Conservation (phyloP, 192 early-diverging fungal genomes). For the Allomyces javanicus region DNA sequence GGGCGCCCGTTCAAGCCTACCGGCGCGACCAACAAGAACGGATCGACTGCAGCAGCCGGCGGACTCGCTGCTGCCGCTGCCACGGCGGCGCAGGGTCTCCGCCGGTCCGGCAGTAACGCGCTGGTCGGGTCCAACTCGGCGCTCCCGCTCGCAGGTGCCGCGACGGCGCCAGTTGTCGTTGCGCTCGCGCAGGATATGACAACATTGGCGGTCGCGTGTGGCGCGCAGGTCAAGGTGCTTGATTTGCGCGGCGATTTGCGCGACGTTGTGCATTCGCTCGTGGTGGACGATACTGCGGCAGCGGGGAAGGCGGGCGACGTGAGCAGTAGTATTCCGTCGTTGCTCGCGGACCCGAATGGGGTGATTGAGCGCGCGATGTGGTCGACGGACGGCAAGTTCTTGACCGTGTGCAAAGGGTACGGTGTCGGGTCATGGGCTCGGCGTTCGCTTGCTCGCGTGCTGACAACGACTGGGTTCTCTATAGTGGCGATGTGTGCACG, state of each 20-base stretch:
- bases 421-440: not conserved
- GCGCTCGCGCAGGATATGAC: too few species aligned
- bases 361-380: not conserved
- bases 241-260: not conserved
- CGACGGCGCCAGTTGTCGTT: too few species aligned
- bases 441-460: not conserved
- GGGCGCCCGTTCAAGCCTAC: not conserved
- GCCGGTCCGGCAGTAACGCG: not conserved
- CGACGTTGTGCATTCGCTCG: not conserved
- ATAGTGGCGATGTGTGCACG: not conserved
- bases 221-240: not conserved
- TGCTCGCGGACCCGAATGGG: too few species aligned
- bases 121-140: not conserved
- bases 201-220: not conserved
- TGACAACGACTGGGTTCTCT: too few species aligned
- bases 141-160: too few species aligned
- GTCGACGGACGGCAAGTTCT: not conserved
- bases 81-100: too few species aligned
- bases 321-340: too few species aligned
- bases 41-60: not conserved
- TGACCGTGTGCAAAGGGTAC: not conserved
- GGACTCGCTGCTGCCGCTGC: too few species aligned
- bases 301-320: not conserved
- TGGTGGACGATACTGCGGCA: not conserved
- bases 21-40: not conserved